A percentile compares a stretch with the other conserved stretches of the same genome.
These are phyloP conservation scores for Letharia lupina DNA, from an alignment of 495 filamentous ascomycete genomes.

Conservation along the genomic window DNA sequence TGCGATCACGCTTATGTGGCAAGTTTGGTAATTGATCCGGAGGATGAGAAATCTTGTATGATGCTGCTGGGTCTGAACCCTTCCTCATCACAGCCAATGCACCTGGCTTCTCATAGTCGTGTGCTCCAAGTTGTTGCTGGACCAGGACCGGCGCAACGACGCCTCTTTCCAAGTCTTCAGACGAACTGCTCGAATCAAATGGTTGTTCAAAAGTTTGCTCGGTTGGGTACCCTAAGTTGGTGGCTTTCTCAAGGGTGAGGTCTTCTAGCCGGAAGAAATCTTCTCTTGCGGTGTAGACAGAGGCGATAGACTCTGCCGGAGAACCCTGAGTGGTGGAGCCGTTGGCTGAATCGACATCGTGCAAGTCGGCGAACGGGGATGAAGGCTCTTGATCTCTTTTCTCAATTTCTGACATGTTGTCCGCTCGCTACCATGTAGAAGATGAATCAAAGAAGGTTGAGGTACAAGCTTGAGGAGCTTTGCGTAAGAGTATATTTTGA, in stretches of 20 bases:
- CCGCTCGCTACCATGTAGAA: not conserved
- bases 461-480: not conserved
- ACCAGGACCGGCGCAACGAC: conserved; percentile 21
- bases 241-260: conserved; percentile 19
- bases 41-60: conserved; percentile 20
- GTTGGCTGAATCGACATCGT: conserved; percentile 8
- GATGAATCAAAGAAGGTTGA: not conserved
- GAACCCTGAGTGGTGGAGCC: conserved; percentile 9
- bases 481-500: not conserved
- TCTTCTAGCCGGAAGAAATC: conserved; percentile 15
- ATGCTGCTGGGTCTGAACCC: conserved; percentile 6
- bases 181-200: conserved; percentile 1
- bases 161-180: conserved; percentile 20
- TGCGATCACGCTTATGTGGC: conserved; percentile 18
- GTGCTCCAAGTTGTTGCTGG: conserved; percentile 21
- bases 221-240: conserved; percentile 21
- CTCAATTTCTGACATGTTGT: not conserved
- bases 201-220: conserved; percentile 15
- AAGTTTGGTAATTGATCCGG: conserved; percentile 18
- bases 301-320: conserved; percentile 9
- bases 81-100: conserved; percentile 1
- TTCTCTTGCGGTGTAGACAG: conserved; percentile 11
- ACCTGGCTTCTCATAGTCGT: conserved; percentile 24
- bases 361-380: not conserved
- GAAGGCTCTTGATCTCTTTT: not conserved